Conservation (phyloP, 257 asterid species). For the Pogostemon cablin region DNA sequence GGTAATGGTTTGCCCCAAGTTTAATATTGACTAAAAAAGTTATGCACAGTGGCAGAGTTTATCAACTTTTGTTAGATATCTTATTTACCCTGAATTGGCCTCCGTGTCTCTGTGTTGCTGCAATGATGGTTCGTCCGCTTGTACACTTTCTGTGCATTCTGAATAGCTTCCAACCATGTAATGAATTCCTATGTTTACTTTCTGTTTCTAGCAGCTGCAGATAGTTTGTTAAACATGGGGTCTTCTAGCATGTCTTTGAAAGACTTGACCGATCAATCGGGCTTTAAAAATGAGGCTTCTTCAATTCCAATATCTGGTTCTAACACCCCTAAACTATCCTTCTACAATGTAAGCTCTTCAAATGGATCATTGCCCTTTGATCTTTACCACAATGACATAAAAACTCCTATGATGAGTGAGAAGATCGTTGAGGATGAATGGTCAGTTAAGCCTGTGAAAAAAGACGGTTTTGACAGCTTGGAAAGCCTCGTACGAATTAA, state of each 20-base stretch:
- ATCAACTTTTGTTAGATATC: too few species aligned
- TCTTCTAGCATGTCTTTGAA: constrained; percentile 42
- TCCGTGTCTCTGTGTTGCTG: too few species aligned
- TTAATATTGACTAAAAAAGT: too few species aligned
- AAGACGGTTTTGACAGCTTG: constrained; percentile 73
- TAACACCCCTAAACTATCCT: constrained; percentile 47
- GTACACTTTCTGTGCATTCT: not conserved
- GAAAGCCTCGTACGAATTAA: constrained; percentile 72
- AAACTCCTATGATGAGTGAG: constrained; percentile 37
- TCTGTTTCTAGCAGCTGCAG: constrained; percentile 55
- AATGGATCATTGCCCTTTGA: constrained; percentile 44
- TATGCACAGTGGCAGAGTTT: too few species aligned
- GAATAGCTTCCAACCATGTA: not conserved
- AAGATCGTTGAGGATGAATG: constrained; percentile 77
- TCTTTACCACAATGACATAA: constrained; percentile 45
- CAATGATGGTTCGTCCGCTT: too few species aligned
- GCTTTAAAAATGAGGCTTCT: constrained; percentile 46
- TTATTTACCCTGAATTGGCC: too few species aligned
- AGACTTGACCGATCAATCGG: constrained; percentile 41
- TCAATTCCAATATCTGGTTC: constrained; percentile 45
- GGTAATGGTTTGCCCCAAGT: too few species aligned
- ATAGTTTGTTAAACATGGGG: constrained; percentile 52
- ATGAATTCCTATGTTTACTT: constrained; percentile 1
- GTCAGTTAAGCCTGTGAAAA: constrained; percentile 76
- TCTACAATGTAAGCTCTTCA: constrained; percentile 57